phyloP scores from a whole-genome alignment of 768 basidiomycete genomes.

The Leccinum incarnatum region DNA sequence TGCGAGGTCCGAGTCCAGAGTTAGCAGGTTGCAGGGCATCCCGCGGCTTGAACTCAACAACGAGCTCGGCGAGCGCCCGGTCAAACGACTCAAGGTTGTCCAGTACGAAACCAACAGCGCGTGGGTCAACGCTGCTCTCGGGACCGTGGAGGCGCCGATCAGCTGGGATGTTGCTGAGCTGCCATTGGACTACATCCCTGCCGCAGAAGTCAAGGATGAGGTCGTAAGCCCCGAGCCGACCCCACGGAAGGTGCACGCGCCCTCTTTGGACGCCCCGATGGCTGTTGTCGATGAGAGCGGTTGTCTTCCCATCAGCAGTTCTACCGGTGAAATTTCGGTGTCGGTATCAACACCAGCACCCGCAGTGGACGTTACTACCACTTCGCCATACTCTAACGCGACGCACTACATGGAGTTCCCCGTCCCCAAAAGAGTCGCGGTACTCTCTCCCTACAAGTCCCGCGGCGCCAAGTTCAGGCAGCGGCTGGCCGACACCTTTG shows the following conservation, averaged over 20 bases:
- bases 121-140: conserved; percentile 24
- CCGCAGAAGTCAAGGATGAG: background rate
- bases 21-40: background rate
- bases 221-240: background rate
- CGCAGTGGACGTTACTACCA: background rate
- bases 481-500: conserved; percentile 19
- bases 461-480: conserved; percentile 21
- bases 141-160: conserved; percentile 21
- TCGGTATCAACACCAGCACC: background rate
- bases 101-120: conserved; percentile 19
- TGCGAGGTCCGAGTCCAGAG: background rate
- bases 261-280: background rate
- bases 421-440: background rate
- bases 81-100: conserved; percentile 21
- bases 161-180: conserved; percentile 13
- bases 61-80: conserved; percentile 4
- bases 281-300: background rate
- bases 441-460: conserved; percentile 17
- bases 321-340: background rate
- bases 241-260: background rate
- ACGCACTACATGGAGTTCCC: background rate
- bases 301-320: background rate
- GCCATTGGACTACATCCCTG: conserved; percentile 3
- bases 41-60: background rate
- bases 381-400: background rate